These are phyloP conservation scores for Yamadazyma endophytica DNA, from an alignment of 805 yeast genomes.

Conservation along the genomic window DNA sequence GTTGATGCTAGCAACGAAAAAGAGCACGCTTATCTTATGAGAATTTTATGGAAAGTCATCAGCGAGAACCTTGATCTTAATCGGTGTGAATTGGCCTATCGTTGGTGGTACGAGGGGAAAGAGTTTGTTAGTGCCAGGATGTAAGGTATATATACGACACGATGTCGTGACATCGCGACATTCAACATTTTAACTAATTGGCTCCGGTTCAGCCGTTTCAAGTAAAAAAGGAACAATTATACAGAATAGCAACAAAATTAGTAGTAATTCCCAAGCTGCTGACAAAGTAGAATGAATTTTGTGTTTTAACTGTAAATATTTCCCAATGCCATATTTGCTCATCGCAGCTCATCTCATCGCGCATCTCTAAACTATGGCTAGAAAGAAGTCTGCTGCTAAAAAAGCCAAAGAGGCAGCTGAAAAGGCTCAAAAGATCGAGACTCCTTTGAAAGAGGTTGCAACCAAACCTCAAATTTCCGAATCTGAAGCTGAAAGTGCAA, in stretches of 20 bases:
- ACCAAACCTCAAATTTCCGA: neutral
- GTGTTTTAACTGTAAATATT: neutral
- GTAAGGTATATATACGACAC: too few species aligned
- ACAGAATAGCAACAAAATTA: too few species aligned
- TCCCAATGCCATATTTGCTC: constrained; percentile 1
- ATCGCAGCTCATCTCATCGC: constrained; percentile 15
- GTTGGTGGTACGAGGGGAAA: constrained; percentile 58
- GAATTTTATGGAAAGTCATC: constrained; percentile 48
- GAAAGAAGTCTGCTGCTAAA: constrained; percentile 83
- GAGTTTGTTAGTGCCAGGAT: constrained; percentile 1
- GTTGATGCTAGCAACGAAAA: constrained; percentile 23
- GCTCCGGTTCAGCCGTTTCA: too few species aligned
- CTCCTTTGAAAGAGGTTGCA: constrained; percentile 7
- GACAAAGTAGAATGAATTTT: too few species aligned
- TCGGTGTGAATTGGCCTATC: constrained; percentile 49
- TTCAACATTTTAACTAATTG: too few species aligned
- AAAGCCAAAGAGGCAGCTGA: constrained; percentile 51
- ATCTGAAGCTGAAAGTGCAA: constrained; percentile 13
- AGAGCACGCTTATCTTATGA: constrained; percentile 27
- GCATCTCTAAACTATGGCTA: constrained; percentile 49
- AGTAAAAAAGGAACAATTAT: too few species aligned
- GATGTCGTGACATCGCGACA: too few species aligned
- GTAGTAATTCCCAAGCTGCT: too few species aligned
- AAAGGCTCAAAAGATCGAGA: neutral
- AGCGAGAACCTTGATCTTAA: constrained; percentile 57